Base-by-base conservation (phyloP, 2,329 filamentous ascomycete species). In the Neofusicoccum laricinum region DNA sequence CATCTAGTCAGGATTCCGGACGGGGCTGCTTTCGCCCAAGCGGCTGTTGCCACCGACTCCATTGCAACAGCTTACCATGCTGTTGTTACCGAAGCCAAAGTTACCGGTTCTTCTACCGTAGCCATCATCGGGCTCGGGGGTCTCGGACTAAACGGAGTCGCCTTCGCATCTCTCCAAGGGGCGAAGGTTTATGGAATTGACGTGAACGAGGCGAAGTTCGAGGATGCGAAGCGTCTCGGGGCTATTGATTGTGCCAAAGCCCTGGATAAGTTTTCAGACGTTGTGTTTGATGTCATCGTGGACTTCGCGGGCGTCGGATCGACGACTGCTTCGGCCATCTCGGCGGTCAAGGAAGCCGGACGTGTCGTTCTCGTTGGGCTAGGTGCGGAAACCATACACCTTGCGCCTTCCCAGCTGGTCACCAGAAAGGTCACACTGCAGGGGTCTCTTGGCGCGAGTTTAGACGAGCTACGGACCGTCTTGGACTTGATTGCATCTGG, bases 51-150 rank as follows among this genome's bases (percentile, higher is more conserved):
- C 2, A 64, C 38, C 7, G 65, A 66, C 46, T 32, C 62, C 1
- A 45, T 66, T 36, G 43, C 65, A 6, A 64, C 65, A n/a, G 53
- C 62, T 4, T 66, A 66, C 21, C 65, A 66, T 14, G 65, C 65
- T 8, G 38, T 64, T 7, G 30, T 62, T 3, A 19, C 14, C 2
- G n/a, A 36, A 12, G 65, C 21, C n/a, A n/a, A 21, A n/a, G 57
- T 46, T 12, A 34, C 21, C 8, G 14, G 11, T 7, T 25, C 19
- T 14, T 32, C 21, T 10, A 49, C 46, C 46, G 12, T 49, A 4
- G 46, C 46, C 21, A 32, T 49, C 21, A 15, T 49, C 25, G 46
- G 46, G 1, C 14, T 49, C 12, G 46, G 46, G 1, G 46, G 46
- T 12, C 46, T 49, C 7, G 46, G 46, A 1, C 12, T 25, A 6